Conservation (phyloP, 1,284 basidiomycete genomes). For the Ganoderma sinense region DNA sequence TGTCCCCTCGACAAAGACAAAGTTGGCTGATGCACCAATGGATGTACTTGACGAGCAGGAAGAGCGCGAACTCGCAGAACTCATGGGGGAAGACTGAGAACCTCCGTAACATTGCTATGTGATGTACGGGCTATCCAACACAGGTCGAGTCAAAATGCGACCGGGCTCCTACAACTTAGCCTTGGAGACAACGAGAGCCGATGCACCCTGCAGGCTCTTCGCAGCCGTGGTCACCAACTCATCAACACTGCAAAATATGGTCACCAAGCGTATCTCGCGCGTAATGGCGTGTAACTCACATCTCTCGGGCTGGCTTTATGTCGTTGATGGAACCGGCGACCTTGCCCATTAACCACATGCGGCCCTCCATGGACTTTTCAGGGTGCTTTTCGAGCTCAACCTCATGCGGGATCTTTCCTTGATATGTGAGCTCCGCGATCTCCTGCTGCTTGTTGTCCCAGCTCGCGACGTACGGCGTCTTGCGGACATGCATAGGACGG, state of each 20-base stretch:
- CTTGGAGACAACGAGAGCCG: slow-evolving; percentile 42
- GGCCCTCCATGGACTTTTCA: slow-evolving; percentile 68
- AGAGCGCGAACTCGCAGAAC: slow-evolving; percentile 81
- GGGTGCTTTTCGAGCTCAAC: slow-evolving; percentile 75
- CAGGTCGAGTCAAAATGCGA: neutral
- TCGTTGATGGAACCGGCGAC: slow-evolving; percentile 83
- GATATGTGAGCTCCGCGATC: slow-evolving; percentile 63
- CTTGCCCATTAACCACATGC: slow-evolving; percentile 85
- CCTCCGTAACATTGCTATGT: neutral
- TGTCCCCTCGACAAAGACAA: slow-evolving; percentile 33
- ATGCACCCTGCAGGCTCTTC: slow-evolving; percentile 49
- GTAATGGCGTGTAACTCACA: slow-evolving; percentile 54
- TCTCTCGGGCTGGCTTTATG: slow-evolving; percentile 82
- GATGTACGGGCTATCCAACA: neutral
- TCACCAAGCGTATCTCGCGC: neutral
- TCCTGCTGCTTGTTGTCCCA: slow-evolving; percentile 68
- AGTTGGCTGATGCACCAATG: slow-evolving; percentile 31
- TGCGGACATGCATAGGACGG: slow-evolving; percentile 83
- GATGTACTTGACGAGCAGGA: slow-evolving; percentile 71
- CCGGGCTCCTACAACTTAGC: slow-evolving; percentile 51
- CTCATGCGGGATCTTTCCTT: slow-evolving; percentile 82
- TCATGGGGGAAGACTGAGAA: slow-evolving; percentile 65
- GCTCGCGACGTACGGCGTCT: slow-evolving; percentile 77
- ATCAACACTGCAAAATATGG: slow-evolving; percentile 58
- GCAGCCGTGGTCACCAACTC: slow-evolving; percentile 71